Conservation (phyloP, 495 filamentous ascomycete species). For the Penicillium herquei region DNA sequence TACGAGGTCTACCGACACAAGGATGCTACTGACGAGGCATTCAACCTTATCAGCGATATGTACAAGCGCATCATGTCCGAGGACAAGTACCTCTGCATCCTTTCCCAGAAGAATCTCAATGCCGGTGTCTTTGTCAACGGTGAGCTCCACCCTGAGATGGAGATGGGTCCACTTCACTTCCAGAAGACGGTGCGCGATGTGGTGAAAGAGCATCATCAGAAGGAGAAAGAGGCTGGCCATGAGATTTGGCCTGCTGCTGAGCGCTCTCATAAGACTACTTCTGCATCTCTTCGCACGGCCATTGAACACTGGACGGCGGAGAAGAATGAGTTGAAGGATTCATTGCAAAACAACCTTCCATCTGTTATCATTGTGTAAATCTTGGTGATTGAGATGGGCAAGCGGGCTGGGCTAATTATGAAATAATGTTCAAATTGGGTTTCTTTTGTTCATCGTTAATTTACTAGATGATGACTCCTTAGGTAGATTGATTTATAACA, state of each 20-base stretch:
- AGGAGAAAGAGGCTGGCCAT: constrained; percentile 32
- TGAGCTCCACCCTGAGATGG: constrained; percentile 45
- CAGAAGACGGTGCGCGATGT: constrained; percentile 42
- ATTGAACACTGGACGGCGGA: constrained; percentile 2
- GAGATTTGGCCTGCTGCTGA: constrained; percentile 42
- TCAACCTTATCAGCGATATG: constrained; percentile 40
- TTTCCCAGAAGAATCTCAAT: constrained; percentile 48
- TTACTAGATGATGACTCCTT: not conserved
- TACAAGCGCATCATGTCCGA: constrained; percentile 48
- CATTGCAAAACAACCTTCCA: constrained; percentile 3
- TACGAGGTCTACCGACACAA: constrained; percentile 52
- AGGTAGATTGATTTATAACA: not conserved
- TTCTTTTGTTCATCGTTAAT: not conserved
- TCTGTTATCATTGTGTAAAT: constrained; percentile 10
- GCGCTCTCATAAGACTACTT: not conserved
- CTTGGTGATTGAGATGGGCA: not conserved
- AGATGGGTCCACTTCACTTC: constrained; percentile 47
- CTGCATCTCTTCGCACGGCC: constrained; percentile 2
- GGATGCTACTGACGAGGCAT: constrained; percentile 41
- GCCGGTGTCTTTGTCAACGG: constrained; percentile 49
- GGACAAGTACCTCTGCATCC: constrained; percentile 47
- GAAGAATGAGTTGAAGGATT: constrained; percentile 10
- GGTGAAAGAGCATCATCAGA: constrained; percentile 33
- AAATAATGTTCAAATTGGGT: too few relatives aligned
- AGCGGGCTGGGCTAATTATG: too few relatives aligned